Conservation (phyloP, 2,329 filamentous ascomycete species). For the Botrytis squamosa region DNA sequence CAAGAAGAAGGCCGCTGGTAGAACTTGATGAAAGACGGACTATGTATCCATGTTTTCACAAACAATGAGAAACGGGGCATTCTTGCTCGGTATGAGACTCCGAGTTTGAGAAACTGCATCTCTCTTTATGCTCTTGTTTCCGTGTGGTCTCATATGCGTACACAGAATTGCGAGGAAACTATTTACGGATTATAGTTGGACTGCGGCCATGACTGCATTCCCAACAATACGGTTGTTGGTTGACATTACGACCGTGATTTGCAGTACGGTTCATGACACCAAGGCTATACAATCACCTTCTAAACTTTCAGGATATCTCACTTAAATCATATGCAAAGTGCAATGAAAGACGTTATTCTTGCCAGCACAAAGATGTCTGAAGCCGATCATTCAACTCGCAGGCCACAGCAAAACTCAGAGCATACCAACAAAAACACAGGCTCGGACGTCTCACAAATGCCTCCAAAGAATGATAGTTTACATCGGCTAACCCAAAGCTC, state of each 20-base stretch:
- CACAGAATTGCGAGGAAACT: background rate
- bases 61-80: background rate
- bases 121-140: background rate
- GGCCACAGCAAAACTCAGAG: background rate
- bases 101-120: background rate
- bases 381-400: background rate
- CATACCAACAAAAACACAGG: background rate
- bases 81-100: background rate
- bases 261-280: background rate
- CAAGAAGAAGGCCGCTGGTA: background rate
- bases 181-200: background rate
- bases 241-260: background rate
- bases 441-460: background rate
- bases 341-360: too few relatives aligned
- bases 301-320: background rate
- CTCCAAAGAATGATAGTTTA: background rate
- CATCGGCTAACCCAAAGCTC: background rate
- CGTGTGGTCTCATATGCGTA: background rate
- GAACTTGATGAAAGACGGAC: background rate
- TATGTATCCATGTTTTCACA: background rate
- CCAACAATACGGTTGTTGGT: background rate
- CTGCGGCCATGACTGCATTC: background rate
- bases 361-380: background rate
- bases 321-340: background rate
- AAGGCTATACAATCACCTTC: background rate